Base-by-base conservation (phyloP, 2,329 filamentous ascomycete genomes). In the Cytospora paraplurivora region DNA sequence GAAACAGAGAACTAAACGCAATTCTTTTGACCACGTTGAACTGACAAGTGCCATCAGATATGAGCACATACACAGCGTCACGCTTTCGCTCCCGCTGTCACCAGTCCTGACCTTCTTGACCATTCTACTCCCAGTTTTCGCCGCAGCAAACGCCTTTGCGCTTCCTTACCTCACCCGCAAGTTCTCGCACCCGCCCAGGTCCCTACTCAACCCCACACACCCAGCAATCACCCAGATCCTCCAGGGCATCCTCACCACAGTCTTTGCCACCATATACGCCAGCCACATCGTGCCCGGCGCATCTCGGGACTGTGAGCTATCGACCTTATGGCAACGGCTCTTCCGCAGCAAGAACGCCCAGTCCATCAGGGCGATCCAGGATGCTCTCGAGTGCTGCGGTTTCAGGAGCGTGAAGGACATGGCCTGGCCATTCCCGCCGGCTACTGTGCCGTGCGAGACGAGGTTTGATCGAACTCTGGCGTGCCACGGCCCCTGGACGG, bases 301-400 rank as follows among this genome's bases (percentile, higher is more conserved):
- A 1, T 50, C 67, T 1, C 66, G 76, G 8, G 69, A 77, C n/a
- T 91, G 88, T 71, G 75, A 77, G 1, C 73, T 91, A n/a, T 76
- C 84, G 10, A 76, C 76, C 3, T 73, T 72, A 47, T 92, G 89
- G 89, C 75, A 78, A 68, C 67, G 64, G 3, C 71, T 90, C 63
- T 91, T 79, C 68, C 72, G 67, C 0, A 68, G 70, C 0, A 85
- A 87, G 65, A 77, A 90, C 61, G 78, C 67, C 0, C 67, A 68
- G 0, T 73, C 78, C 1, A 82, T 92, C 62, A 77, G 80, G 50
- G 73, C 75, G 1, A 88, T 92, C 57, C 89, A 92, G 70, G 86
- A 92, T 70, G 73, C 80, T 0, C 81, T 90, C 37, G 71, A 82
- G 8, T 92, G 89, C 76, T 92, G 89, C 68, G 89, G 89, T 0